Evolutionary conservation across 257 asterid genomes (phyloP).

Genomic region (Plantago major): DNA sequence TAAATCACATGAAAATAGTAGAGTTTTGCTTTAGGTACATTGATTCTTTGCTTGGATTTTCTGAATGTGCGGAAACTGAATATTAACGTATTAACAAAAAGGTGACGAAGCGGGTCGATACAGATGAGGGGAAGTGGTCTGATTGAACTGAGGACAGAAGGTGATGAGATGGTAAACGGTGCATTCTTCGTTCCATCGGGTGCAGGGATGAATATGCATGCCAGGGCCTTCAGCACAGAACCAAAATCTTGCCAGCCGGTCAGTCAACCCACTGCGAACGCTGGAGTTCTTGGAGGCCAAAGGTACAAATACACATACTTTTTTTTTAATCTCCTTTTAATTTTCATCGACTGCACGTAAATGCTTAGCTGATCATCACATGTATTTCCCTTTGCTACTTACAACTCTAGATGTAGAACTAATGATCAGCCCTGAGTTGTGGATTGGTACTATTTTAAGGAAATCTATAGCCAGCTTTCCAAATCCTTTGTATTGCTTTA

Average conservation of each 20-base stretch:
- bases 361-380: neutral
- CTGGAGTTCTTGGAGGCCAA: conserved; percentile 69
- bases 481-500: too few relatives aligned
- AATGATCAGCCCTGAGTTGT: too few relatives aligned
- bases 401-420: neutral
- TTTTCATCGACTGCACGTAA: neutral
- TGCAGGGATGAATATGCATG: conserved; percentile 46
- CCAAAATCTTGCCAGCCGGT: conserved; percentile 45
- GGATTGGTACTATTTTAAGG: too few relatives aligned
- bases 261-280: conserved; percentile 59
- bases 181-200: conserved; percentile 88
- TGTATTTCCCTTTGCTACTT: conserved; percentile 1
- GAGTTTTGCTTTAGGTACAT: neutral
- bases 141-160: conserved; percentile 81
- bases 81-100: conserved; percentile 11
- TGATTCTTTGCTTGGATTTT: neutral
- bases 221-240: conserved; percentile 46
- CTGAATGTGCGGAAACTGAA: neutral
- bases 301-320: conserved; percentile 30
- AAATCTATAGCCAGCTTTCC: too few relatives aligned
- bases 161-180: conserved; percentile 75
- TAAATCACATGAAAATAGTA: neutral
- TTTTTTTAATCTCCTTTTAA: neutral
- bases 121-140: conserved; percentile 58
- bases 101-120: conserved; percentile 79